Base-by-base conservation (phyloP, 495 filamentous ascomycete species). In the Jackrogersella multiformis region DNA sequence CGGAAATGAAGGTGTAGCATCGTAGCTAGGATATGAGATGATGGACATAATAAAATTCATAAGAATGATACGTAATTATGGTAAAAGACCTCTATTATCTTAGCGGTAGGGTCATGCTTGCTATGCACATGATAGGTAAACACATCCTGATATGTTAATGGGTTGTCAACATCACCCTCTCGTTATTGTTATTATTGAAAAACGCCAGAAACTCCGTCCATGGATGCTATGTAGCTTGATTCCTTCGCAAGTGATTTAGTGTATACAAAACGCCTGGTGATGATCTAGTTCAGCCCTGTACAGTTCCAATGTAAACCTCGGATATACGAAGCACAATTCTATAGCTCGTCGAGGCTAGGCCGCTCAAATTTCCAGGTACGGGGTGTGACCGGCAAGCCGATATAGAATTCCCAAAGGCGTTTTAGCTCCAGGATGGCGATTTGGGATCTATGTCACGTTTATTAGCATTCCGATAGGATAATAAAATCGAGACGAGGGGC, bases 381-480 rank as follows among this genome's bases (percentile, higher is more conserved):
- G 4, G 89, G 88, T 44, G 78, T 78, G 15, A 94, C 86, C 6
- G 92, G 90, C 56, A 92, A 74, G 24, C 93, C 93, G n/a, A 96
- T 78, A 80, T 88, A 97, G 71, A 81, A 91, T 48, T 89, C 83
- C 86, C 88, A 94, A 15, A 90, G 64, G 38, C 93, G 84, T 44
- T 73, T 73, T 4, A 84, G 41, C 74, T 96, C 92, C 0, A 82
- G 70, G 2, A 85, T 62, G 8, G 81, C 23, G 49, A 97, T 89
- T 24, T 85, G 74, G 63, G 80, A 86, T 9, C 90, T 94, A 55
- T 5, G 55, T 45, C 4, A 44, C n/a, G 5, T 41, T 10, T 35
- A 42, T 75, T 69, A 78, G 73, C 30, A 61, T 39, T 35, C 13
- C 13, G 15, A 2, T n/a, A 7, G n/a, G 9, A 2, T 16, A 48